Base-by-base conservation (phyloP, 208 protist genomes). In the Trypanosomatidae sp. region DNA sequence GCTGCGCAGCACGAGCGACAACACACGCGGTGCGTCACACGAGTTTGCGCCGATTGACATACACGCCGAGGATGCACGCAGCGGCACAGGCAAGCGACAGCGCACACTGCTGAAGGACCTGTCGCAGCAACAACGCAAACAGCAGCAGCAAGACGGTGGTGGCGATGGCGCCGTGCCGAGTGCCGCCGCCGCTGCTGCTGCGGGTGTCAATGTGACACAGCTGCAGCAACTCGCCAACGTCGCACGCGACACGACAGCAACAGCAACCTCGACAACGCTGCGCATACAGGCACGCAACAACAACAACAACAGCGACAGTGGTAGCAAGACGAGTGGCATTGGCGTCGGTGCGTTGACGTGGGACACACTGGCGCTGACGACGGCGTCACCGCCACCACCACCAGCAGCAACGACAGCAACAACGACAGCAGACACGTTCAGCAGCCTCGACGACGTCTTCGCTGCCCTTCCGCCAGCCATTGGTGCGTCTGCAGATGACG, bases 11-110 rank as follows among this genome's bases (percentile, higher is more conserved):
- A 40, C 54, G 2, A 40, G 39, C n/a, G 46, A 53, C 20, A 32
- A 43, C 24, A 40, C 20, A 18, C 27, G 58, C 26, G 33, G 38
- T 3, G 43, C 33, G 16, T 4, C 23, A 23, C 6, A 33, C 3
- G 39, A 6, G 6, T 91, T 91, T 41, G 43, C 64, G 38, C 65
- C 74, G 1, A 77, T 88, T 6, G 77, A 91, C 47, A 66, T 91
- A 48, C 61, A 56, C 26, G 60, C 66, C 25, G 77, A 85, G 30
- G 64, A 87, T 51, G 46, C 66, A 53, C 56, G 65, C 38, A 76
- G 76, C 16, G 74, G 74, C 3, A 71, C 84, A 37, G 51, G 76
- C 21, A 65, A 69, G 37, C 68, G 67, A 30, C 45, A 71, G 20
- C 68, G 80, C 51, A 65, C 65, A 21, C 66, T 90, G 18, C 58